Evolutionary conservation across 2,329 filamentous ascomycete genomes (phyloP).

Genomic region (Malbranchea cinnamomea): DNA sequence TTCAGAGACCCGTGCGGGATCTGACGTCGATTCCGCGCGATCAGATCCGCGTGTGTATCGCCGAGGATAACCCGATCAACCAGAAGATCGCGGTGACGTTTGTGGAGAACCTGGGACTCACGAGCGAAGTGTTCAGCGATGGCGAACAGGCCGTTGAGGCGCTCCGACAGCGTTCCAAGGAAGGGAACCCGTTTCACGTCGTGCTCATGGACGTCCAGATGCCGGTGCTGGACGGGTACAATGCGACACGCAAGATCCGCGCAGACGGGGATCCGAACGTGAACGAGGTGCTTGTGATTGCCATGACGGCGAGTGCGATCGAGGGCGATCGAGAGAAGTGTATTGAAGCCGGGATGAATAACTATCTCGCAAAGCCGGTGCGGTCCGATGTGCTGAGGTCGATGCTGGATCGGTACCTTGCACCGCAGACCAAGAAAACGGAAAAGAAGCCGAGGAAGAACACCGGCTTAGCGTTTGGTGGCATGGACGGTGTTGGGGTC

Average conservation of each 20-base stretch:
- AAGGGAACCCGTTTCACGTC: constrained; percentile 69
- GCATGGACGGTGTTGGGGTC: too few relatives aligned
- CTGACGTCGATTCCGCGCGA: constrained; percentile 60
- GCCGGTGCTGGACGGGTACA: constrained; percentile 84
- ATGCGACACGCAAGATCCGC: constrained; percentile 72
- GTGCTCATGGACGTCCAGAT: constrained; percentile 96
- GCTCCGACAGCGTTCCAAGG: constrained; percentile 54
- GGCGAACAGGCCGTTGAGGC: constrained; percentile 79
- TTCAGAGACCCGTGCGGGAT: constrained; percentile 42
- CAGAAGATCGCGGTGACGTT: constrained; percentile 89
- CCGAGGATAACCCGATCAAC: constrained; percentile 90
- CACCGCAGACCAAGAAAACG: too few relatives aligned
- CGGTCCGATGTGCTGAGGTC: constrained; percentile 71
- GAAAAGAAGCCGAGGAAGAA: too few relatives aligned
- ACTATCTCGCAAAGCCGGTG: constrained; percentile 93
- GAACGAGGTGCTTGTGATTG: constrained; percentile 76
- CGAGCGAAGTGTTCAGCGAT: constrained; percentile 79
- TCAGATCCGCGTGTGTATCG: constrained; percentile 75
- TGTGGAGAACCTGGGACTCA: constrained; percentile 70
- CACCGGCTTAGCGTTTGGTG: too few relatives aligned
- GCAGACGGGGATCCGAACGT: constrained; percentile 63
- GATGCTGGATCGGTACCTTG: constrained; percentile 58
- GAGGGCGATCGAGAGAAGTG: constrained; percentile 92
- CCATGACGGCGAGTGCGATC: constrained; percentile 92
- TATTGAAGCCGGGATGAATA: constrained; percentile 92